phyloP scores from a whole-genome alignment of 441 rosid genomes.

The Geranium incanum region DNA sequence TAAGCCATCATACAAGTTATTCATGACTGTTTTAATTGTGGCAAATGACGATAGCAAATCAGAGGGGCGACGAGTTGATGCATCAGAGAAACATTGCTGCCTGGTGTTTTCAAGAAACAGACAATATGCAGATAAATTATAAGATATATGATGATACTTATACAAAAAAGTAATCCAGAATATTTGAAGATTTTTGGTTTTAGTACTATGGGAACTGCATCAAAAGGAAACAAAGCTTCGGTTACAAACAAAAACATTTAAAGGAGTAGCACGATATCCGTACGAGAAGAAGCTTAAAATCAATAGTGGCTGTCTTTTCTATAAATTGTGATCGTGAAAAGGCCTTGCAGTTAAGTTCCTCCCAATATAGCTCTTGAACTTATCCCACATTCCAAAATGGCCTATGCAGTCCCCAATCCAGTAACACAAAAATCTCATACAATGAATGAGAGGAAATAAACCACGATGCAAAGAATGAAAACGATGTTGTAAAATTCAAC shows the following conservation, averaged over 20 bases:
- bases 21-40: slow-evolving; percentile 70
- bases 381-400: not conserved
- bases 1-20: slow-evolving; percentile 57
- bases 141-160: not conserved
- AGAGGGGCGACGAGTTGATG: slow-evolving; percentile 65
- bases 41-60: slow-evolving; percentile 80
- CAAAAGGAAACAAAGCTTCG: not conserved
- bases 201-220: not conserved
- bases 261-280: not conserved
- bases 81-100: slow-evolving; percentile 86
- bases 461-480: not conserved
- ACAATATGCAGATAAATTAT: not conserved
- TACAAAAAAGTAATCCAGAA: not conserved
- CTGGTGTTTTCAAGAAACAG: slow-evolving; percentile 38
- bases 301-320: not conserved
- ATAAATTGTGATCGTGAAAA: not conserved
- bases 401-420: not conserved
- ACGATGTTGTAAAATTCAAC: not conserved
- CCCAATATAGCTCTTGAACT: not conserved
- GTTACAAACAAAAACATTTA: not conserved
- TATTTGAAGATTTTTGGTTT: not conserved
- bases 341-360: not conserved
- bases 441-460: not conserved
- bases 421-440: not conserved
- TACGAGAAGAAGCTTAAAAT: not conserved